Percentiles rank a stretch among this genome's conserved stretches.
phyloP scores from a whole-genome alignment of 129 eudicot genomes.

The Chrysanthemum makinoi region DNA sequence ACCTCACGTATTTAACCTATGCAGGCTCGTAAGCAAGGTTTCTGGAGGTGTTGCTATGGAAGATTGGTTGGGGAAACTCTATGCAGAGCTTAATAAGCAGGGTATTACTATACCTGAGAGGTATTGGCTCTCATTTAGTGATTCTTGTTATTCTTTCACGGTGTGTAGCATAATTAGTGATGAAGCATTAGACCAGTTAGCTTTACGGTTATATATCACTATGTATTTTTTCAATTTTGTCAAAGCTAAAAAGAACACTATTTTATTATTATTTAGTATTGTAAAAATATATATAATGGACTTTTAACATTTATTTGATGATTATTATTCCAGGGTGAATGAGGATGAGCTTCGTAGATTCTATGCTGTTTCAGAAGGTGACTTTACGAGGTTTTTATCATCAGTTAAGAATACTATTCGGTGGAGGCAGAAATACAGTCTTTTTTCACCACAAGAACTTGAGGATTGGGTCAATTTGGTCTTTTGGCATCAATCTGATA shows the following conservation, averaged over 20 bases:
- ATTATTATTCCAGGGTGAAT: conserved; percentile 43
- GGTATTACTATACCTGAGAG: conserved; percentile 68
- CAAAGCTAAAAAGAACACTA: too few relatives aligned
- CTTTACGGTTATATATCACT: too few relatives aligned
- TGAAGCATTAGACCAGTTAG: not conserved
- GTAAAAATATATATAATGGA: too few relatives aligned
- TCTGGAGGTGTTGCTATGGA: conserved; percentile 25
- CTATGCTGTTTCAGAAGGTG: conserved; percentile 57
- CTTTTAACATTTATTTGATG: conserved; percentile 7
- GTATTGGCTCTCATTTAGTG: conserved; percentile 25
- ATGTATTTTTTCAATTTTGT: too few relatives aligned
- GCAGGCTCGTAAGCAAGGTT: conserved; percentile 36
- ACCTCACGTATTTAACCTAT: conserved; percentile 15
- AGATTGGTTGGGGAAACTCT: conserved; percentile 52
- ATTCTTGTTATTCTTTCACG: conserved; percentile 4
- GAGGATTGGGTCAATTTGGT: conserved; percentile 56
- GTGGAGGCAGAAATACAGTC: conserved; percentile 64
- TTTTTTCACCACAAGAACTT: conserved; percentile 63
- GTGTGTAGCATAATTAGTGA: conserved; percentile 6
- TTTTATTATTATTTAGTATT: too few relatives aligned
- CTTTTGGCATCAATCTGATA: conserved; percentile 78
- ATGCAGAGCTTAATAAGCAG: conserved; percentile 52
- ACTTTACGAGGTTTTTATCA: conserved; percentile 44
- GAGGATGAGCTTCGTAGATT: conserved; percentile 63
- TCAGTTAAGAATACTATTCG: conserved; percentile 61